Evolutionary conservation across 306 rosid species (phyloP).

Genomic region (Lathyrus oleraceus): DNA sequence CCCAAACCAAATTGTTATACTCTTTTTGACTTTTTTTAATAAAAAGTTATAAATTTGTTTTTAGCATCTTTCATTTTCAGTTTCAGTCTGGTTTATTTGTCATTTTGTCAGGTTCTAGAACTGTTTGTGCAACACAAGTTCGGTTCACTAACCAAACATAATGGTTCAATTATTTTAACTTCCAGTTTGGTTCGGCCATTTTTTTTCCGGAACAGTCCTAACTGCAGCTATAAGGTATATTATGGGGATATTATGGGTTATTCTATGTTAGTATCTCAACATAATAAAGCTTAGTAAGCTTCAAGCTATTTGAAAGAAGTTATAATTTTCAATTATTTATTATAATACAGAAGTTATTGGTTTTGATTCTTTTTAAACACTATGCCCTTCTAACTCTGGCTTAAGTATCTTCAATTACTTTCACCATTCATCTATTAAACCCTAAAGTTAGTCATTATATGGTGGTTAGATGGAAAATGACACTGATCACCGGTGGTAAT

Average conservation of each 20-base stretch:
- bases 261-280: slow-evolving; percentile 12
- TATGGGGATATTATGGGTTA: neutral
- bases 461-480: neutral
- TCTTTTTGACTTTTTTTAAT: no score
- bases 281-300: neutral
- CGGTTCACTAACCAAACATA: no score
- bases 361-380: neutral
- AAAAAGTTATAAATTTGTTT: no score
- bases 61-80: no score
- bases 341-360: neutral
- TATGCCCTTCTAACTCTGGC: neutral
- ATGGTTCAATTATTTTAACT: no score
- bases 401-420: neutral
- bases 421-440: neutral
- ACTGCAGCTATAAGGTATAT: neutral
- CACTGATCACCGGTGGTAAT: neutral
- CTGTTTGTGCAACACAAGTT: no score
- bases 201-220: no score
- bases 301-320: slow-evolving; percentile 3
- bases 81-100: no score
- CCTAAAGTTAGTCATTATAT: neutral
- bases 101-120: no score
- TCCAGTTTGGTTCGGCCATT: no score
- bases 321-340: neutral
- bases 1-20: no score